Conservation (phyloP, 768 basidiomycete genomes). For the Favolaschia claudopus region DNA sequence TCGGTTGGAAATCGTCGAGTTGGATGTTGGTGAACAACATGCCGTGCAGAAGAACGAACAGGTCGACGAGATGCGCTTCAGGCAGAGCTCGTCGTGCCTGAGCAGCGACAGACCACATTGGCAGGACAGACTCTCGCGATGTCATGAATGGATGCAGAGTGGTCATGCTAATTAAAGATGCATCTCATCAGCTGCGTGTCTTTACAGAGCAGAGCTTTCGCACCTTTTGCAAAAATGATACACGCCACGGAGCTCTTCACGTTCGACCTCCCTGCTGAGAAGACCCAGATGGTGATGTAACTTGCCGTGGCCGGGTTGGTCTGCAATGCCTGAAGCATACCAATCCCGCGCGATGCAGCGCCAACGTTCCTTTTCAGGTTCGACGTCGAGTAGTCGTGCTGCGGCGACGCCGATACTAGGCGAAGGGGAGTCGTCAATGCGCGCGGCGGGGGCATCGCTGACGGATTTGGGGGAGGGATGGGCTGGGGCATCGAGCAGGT, state of each 20-base stretch:
- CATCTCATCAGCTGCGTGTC: slow-evolving; percentile 1
- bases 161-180: slow-evolving; percentile 70
- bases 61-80: slow-evolving; percentile 75
- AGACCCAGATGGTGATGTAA: slow-evolving; percentile 94
- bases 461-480: slow-evolving; percentile 47
- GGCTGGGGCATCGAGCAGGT: slow-evolving; percentile 22
- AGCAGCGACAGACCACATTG: slow-evolving; percentile 82
- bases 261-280: slow-evolving; percentile 82
- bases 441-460: slow-evolving; percentile 57
- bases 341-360: slow-evolving; percentile 88
- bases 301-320: slow-evolving; percentile 93
- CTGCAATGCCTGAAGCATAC: slow-evolving; percentile 88
- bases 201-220: slow-evolving; percentile 29
- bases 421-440: slow-evolving; percentile 69
- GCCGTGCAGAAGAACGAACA: slow-evolving; percentile 93
- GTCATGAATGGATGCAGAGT: slow-evolving; percentile 87
- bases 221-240: slow-evolving; percentile 98
- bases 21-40: slow-evolving; percentile 97
- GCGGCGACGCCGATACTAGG: slow-evolving; percentile 89
- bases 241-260: slow-evolving; percentile 82
- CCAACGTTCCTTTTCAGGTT: slow-evolving; percentile 94
- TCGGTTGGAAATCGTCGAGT: slow-evolving; percentile 88
- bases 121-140: slow-evolving; percentile 88
- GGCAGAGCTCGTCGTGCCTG: slow-evolving; percentile 79
- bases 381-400: slow-evolving; percentile 81